Evolutionary conservation across 2,329 filamentous ascomycete genomes (phyloP), one percentile per base, ranked within the genome.

Genomic region (Ascochyta rabiei): DNA sequence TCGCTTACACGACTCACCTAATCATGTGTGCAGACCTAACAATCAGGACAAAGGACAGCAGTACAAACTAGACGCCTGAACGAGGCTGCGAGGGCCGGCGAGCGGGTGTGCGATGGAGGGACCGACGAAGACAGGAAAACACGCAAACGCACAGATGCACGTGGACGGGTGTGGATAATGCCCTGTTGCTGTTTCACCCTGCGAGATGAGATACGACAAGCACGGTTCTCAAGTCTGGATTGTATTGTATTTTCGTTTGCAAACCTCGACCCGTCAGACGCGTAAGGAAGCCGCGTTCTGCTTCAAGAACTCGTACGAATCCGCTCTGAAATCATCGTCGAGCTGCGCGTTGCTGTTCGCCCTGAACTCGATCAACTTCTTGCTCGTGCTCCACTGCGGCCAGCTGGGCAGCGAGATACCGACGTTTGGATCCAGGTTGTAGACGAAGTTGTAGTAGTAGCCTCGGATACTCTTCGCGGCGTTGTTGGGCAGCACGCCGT

Each of bases 371-470:
- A 84, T 70, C 55, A 91, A 67, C 66, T 83, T 73, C 51, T 80
- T 78, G 1, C 68, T 70, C 3, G 75, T 66, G 13, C 72, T 72
- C 82, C 84, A 88, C 62, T 81, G 71, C 31, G 84, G 84, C 84
- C 84, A 86, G 0, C 79, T 70, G 66, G 61, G 76, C 60, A 56
- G 77, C 4, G 62, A 58, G 8, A 75, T 76, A 1, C 75, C 83
- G 19, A 78, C 73, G 64, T 93, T 93, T 1, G 90, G 90, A 68
- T 93, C 84, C 38, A 87, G 73, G 38, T 86, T 84, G 70, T 90
- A 82, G 6, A 92, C 66, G 67, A 93, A 93, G 45, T 84, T 86
- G 64, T 87, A 80, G 67, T 91, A 93, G 72, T 92, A 93, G 1
- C 82, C 83, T 52, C 87, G 82, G 39, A 86, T 85, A 9, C 83